Conservation (phyloP, 371 early-diverging fungal species). For the Batkoa obscura region DNA sequence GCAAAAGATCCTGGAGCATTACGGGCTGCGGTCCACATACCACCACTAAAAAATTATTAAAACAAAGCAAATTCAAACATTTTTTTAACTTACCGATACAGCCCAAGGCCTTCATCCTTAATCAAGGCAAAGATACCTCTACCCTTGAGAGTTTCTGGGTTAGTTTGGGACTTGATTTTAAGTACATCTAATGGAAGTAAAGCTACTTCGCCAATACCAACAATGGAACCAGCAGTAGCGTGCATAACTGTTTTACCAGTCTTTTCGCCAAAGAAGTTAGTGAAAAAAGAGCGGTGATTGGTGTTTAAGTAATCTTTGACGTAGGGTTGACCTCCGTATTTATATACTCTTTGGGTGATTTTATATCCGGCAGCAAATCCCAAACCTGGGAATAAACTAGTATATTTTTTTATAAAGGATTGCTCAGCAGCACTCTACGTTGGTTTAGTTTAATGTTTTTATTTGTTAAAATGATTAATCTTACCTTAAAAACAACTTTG, state of each 20-base stretch:
- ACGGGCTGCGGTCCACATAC: slow-evolving; percentile 94
- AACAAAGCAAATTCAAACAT: slow-evolving; percentile 3
- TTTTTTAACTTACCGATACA: slow-evolving; percentile 48
- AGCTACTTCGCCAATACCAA: slow-evolving; percentile 93
- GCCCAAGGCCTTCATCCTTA: slow-evolving; percentile 72
- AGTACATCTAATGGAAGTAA: slow-evolving; percentile 88
- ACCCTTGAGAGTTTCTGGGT: slow-evolving; percentile 74
- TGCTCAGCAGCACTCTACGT: slow-evolving; percentile 49
- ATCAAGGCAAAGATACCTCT: slow-evolving; percentile 66
- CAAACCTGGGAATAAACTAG: slow-evolving; percentile 90
- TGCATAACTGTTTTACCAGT: slow-evolving; percentile 91
- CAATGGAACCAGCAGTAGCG: slow-evolving; percentile 89
- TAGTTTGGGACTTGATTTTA: slow-evolving; percentile 94
- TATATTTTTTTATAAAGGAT: slow-evolving; percentile 56
- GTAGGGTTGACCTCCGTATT: slow-evolving; percentile 95
- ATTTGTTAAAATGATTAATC: neutral
- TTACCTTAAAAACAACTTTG: slow-evolving; percentile 64
- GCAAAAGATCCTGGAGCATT: slow-evolving; percentile 97
- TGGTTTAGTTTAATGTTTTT: neutral
- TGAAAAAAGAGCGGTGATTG: slow-evolving; percentile 57
- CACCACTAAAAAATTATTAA: slow-evolving; percentile 38
- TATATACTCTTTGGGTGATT: slow-evolving; percentile 87
- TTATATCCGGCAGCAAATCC: slow-evolving; percentile 95
- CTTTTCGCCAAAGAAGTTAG: slow-evolving; percentile 68
- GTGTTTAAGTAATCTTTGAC: slow-evolving; percentile 79